phyloP scores from a whole-genome alignment of 305 asterid genomes.

The Withania somnifera region DNA sequence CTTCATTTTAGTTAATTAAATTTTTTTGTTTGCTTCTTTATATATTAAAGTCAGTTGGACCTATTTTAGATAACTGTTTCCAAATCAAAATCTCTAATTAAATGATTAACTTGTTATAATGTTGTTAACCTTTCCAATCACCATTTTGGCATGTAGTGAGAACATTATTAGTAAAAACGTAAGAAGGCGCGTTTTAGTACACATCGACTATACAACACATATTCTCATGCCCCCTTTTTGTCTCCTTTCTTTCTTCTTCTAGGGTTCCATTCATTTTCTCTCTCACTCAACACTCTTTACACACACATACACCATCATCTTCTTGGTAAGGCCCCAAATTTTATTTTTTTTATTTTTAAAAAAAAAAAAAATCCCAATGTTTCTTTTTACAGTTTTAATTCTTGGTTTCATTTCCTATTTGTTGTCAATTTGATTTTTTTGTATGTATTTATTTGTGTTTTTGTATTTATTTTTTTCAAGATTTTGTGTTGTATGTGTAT shows the following conservation, averaged over 20 bases:
- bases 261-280: neutral
- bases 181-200: neutral
- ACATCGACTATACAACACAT: neutral
- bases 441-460: neutral
- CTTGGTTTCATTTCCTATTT: neutral
- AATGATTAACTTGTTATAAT: no score
- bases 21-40: no score
- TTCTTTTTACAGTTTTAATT: neutral
- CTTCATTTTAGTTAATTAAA: no score
- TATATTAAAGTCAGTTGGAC: no score
- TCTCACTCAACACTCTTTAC: neutral
- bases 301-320: neutral
- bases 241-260: neutral
- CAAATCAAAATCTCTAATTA: no score
- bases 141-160: constrained; percentile 1
- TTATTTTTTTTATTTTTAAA: no score
- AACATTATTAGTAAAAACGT: neutral
- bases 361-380: no score
- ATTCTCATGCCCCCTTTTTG: neutral
- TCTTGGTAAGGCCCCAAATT: neutral
- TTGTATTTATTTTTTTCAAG: neutral
- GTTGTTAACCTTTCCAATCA: neutral
- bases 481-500: neutral
- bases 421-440: neutral
- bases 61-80: no score